Evolutionary conservation across 2,329 filamentous ascomycete species (phyloP).

Genomic region (Aureobasidium melanogenum): DNA sequence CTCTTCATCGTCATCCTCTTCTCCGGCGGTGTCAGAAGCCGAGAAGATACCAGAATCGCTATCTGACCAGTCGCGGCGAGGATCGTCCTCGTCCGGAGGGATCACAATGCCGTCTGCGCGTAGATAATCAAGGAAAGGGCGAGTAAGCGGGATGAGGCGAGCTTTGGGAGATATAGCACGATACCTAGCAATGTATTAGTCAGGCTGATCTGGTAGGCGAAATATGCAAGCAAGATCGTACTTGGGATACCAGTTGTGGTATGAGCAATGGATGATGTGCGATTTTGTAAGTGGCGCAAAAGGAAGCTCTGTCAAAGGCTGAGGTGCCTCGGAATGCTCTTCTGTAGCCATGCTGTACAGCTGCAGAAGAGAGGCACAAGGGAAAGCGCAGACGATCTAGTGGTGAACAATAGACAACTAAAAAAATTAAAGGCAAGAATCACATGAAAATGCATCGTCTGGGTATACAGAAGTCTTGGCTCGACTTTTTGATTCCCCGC

Average conservation of each 20-base stretch:
- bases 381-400: neutral
- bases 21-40: slow-evolving; percentile 31
- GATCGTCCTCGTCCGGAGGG: slow-evolving; percentile 55
- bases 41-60: slow-evolving; percentile 46
- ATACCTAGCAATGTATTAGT: slow-evolving; percentile 47
- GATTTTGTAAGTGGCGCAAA: slow-evolving; percentile 79
- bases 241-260: slow-evolving; percentile 81
- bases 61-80: slow-evolving; percentile 31
- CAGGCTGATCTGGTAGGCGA: neutral
- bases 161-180: slow-evolving; percentile 76
- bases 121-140: slow-evolving; percentile 74
- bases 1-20: slow-evolving; percentile 42
- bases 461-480: slow-evolving; percentile 9
- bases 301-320: slow-evolving; percentile 37
- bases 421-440: neutral
- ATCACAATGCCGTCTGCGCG: slow-evolving; percentile 88
- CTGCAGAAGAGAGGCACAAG: neutral
- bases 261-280: slow-evolving; percentile 91
- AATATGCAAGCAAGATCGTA: slow-evolving; percentile 27
- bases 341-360: neutral
- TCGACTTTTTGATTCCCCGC: slow-evolving; percentile 4
- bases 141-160: slow-evolving; percentile 67
- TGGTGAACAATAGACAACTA: neutral
- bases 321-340: neutral
- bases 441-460: neutral